Evolutionary conservation across 164 flowering plant genomes (phyloP).

Genomic region (Paratinospora sagittata): DNA sequence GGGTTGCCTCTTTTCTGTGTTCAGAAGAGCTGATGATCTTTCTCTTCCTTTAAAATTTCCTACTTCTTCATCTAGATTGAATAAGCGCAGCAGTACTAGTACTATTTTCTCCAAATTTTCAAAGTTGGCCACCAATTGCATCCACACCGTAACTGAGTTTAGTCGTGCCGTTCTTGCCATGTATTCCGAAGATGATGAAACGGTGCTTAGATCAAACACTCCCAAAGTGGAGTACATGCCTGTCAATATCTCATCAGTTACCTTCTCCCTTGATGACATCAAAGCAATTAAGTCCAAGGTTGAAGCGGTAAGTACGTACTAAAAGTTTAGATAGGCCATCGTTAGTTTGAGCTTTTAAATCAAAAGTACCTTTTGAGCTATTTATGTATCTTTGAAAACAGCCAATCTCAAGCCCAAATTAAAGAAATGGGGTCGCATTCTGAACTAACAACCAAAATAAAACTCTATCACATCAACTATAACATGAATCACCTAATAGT

Average conservation of each 20-base stretch:
- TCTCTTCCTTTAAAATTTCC: constrained; percentile 15
- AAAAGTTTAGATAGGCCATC: too few relatives aligned
- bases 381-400: too few relatives aligned
- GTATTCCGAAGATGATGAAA: constrained; percentile 10
- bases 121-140: background rate
- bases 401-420: too few relatives aligned
- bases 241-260: constrained; percentile 10
- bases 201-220: constrained; percentile 6
- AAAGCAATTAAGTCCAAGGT: constrained; percentile 7
- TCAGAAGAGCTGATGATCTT: constrained; percentile 15
- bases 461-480: too few relatives aligned
- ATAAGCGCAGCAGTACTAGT: background rate
- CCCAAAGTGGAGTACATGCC: constrained; percentile 13
- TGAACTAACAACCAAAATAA: too few relatives aligned
- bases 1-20: constrained; percentile 8
- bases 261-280: constrained; percentile 13
- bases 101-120: constrained; percentile 8
- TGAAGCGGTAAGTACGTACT: constrained; percentile 15
- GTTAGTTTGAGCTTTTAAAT: too few relatives aligned
- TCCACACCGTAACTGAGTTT: constrained; percentile 13
- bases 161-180: constrained; percentile 1
- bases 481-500: too few relatives aligned
- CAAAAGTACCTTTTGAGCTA: too few relatives aligned
- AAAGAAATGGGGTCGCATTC: too few relatives aligned
- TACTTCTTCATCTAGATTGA: constrained; percentile 13